Evolutionary conservation across 495 filamentous ascomycete species (phyloP), one percentile per base, ranked within the genome.

Genomic region (Penicillium ochrochloron): DNA sequence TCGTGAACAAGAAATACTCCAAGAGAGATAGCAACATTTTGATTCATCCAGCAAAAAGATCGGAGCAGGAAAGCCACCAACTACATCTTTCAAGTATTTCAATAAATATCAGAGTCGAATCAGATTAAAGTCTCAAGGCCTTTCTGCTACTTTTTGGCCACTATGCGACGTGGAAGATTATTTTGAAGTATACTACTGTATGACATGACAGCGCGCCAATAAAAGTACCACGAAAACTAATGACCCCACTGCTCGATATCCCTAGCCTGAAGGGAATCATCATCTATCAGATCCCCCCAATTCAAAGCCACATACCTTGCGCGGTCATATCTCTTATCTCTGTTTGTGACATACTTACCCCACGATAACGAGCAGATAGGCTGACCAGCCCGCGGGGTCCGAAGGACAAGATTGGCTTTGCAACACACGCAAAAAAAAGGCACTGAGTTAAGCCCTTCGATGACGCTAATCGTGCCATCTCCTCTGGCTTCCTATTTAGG

Each of bases 401-500:
- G 14, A 31, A 31, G 25, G 7, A 21, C 27, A 52, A 51, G 25
- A 8, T 29, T 31, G 25, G 25, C 10, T 21, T 21, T 21, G 53
- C 11, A 19, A 34, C 19, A 8, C 31, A 21, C 27, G 4, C 17
- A 12, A 8, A 4, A 25, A 21, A 37, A 33, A 10, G 17, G 2
- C n/a, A 1, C 10, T 1, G 14, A 23, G 31, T 31, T 19, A 21
- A 37, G 1, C 31, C 31, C 9, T n/a, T 37, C n/a, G 31, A 56
- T 56, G 33, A 35, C 31, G 53, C 17, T 54, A 44, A 9, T 55
- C 27, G 7, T 59, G 12, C 21, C 57, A 66, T 67, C 60, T 67
- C 65, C 41, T 67, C 55, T 6, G 57, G 8, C 55, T 67, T 53
- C 65, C 65, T 51, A 55, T 57, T 63, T 54, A 0, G 65, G 59